Base-by-base conservation (phyloP, 768 basidiomycete species). In the Trametes punicea region DNA sequence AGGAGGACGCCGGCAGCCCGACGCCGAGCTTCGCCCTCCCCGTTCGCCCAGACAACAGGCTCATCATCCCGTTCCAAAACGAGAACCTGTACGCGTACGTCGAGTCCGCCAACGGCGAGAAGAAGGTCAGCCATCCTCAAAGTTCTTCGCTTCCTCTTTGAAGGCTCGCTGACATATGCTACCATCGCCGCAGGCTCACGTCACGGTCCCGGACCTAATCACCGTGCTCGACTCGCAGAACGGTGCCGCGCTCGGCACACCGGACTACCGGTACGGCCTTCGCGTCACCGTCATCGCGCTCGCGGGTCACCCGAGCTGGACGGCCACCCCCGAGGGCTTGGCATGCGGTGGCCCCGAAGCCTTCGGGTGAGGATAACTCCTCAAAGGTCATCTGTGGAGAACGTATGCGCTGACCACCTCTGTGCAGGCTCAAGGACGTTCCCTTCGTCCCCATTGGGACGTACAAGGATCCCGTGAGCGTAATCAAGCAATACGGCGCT, bases 131-230 rank as follows among this genome's bases (percentile, higher is more conserved):
- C 51, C 57, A 31, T 31, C 13, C 13, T 31, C 8, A 46, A 63
- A 6, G 5, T 23, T 30, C 30, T 31, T 7, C 31, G 31, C 41
- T 18, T 27, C 27, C 8, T 8, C 16, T 15, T 49, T 10, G 15
- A n/a, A 23, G 1, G 18, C 26, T 49, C n/a, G 15, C 46, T 62
- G 8, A 61, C 60, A 10, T 59, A 64, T 13, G 54, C 56, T 44
- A 52, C 47, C 13, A 40, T 26, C 16, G 16, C 34, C n/a, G 39
- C 36, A 80, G 76, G 70, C 82, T 34, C 69, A 80, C 1, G 80
- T 77, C 29, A 75, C 77, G 30, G 85, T 88, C 10, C 86, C 85
- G 3, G 85, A 87, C 65, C 73, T 88, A 23, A 84, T 87, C 51
- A 73, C 79, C 0, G 79, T 87, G 10, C 68, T 87, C 10, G 85